Base-by-base conservation (phyloP, 2,329 filamentous ascomycete genomes). In the Escovopsis sp. region DNA sequence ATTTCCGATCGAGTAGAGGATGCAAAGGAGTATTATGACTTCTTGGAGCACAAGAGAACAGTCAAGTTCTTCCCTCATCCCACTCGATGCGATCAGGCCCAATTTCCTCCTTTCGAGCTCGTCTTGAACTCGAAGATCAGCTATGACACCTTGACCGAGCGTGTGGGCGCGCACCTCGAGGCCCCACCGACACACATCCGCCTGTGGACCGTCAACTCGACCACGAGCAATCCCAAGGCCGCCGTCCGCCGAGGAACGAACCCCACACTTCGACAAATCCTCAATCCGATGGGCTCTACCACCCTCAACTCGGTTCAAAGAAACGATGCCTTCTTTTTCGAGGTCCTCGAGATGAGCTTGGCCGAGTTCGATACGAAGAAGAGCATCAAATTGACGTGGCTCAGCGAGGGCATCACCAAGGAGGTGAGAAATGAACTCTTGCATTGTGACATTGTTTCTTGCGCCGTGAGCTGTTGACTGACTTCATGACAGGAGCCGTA, bases 281-380 rank as follows among this genome's bases (percentile, higher is more conserved):
- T 98, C 13, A 79, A 76, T 46, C 80, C 84, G 10, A 76, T 80
- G 40, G 84, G 84, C 41, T 52, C 57, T 13, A 72, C 72, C 10
- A 82, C 86, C 50, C 72, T 81, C 39, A 83, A 79, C 50, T 73
- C 74, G 43, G 78, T 72, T 29, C 83, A 87, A 55, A 74, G 79
- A 42, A 64, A 72, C 15, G 89, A 96, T 60, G 76, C 81, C 1
- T 68, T 98, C 40, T 96, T 81, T 59, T 98, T 88, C 56, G 91
- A 98, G 59, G 76, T 96, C 25, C 66, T 98, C 34, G 91, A 98
- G 48, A 94, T 95, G 68, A 94, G 86, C 53, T 65, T 98, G 37
- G 83, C 84, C 20, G 93, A 98, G 60, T 71, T 94, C 35, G 91
- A 98, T 56, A 91, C 84, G 43, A 91, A 94, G 67, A 95, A 93